Evolutionary conservation across 116 monocot genomes (phyloP), one percentile per base, ranked within the genome.

Genomic region (Papilionanthe hybrid): DNA sequence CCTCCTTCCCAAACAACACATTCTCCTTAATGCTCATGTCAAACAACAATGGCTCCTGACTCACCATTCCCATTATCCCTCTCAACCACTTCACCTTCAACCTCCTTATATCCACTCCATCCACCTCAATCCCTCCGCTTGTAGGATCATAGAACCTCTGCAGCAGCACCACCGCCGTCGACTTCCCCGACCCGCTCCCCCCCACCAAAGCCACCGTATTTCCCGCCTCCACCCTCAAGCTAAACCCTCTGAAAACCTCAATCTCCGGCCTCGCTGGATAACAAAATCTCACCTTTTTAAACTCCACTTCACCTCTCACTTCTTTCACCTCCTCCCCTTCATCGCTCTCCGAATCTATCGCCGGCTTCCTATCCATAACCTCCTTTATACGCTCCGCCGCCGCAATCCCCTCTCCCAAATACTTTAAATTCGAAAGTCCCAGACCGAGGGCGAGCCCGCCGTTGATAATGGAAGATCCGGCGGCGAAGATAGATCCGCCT

Each of bases 51-150:
- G 94, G 94, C 83, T 94, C 94, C 80, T 94, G 94, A 56, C 92
- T 94, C 44, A 94, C 94, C 78, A 94, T 49, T 42, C 94, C 94
- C 81, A 94, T 92, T 83, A 90, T 92, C 7, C 88, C 87, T 80
- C 94, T 83, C 85, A 94, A 47, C 92, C 94, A 94, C 83, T 90
- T 90, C 4, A 94, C 58, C 27, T 79, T 79, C 10, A 94, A 78
- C 78, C 29, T 78, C 77, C 73, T 82, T 53, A 94, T 84, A 56
- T 90, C 88, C 50, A 88, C 79, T 42, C 94, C 94, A 25, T 94
- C 92, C 1, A 94, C 55, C 65, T 86, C 13, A 7, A 94, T 78
- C 84, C 79, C 83, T 0, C 94, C 94, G 5, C 49, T 55, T 3
- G 23, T 5, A 0, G 94, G 94, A 22, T 92, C 90, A 53, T 94